A percentile compares a stretch with the other conserved stretches of the same genome.
Evolutionary conservation across 805 yeast species (phyloP).

Genomic region (Blastobotrys americana): DNA sequence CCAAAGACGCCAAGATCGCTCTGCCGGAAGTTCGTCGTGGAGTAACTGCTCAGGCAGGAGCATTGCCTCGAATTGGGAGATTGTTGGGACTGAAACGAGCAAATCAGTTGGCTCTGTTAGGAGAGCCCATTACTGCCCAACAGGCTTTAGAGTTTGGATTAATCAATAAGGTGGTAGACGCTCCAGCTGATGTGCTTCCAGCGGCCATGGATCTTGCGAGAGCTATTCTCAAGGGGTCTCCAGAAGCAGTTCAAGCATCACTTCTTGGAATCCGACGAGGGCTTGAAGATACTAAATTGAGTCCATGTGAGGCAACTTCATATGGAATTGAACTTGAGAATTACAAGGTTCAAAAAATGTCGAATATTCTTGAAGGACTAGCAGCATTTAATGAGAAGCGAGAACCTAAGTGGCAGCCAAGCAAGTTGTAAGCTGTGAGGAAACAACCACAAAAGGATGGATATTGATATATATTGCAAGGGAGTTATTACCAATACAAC

Average conservation of each 20-base stretch:
- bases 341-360: slow-evolving; percentile 7
- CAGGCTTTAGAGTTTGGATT: slow-evolving; percentile 23
- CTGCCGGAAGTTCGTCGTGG: slow-evolving; percentile 25
- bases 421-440: slow-evolving; percentile 19
- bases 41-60: slow-evolving; percentile 24
- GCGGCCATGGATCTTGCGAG: slow-evolving; percentile 21
- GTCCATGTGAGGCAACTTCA: slow-evolving; percentile 16
- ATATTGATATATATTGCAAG: too few species aligned
- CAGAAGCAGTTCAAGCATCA: slow-evolving; percentile 21
- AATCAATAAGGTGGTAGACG: slow-evolving; percentile 20
- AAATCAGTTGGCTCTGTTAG: slow-evolving; percentile 22
- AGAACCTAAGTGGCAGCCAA: slow-evolving; percentile 19
- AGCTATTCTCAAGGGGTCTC: slow-evolving; percentile 19
- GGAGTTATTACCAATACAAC: too few species aligned
- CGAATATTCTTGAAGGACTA: slow-evolving; percentile 21
- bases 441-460: too few species aligned
- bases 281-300: slow-evolving; percentile 14
- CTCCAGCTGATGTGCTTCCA: slow-evolving; percentile 18
- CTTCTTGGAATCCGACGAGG: slow-evolving; percentile 20
- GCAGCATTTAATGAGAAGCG: slow-evolving; percentile 21
- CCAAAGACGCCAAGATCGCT: slow-evolving; percentile 16
- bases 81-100: slow-evolving; percentile 22
- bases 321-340: slow-evolving; percentile 13
- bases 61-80: slow-evolving; percentile 23
- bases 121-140: slow-evolving; percentile 23